Evolutionary conservation across 495 filamentous ascomycete genomes (phyloP), one percentile per base, ranked within the genome.

Genomic region (Penicillium angulare): DNA sequence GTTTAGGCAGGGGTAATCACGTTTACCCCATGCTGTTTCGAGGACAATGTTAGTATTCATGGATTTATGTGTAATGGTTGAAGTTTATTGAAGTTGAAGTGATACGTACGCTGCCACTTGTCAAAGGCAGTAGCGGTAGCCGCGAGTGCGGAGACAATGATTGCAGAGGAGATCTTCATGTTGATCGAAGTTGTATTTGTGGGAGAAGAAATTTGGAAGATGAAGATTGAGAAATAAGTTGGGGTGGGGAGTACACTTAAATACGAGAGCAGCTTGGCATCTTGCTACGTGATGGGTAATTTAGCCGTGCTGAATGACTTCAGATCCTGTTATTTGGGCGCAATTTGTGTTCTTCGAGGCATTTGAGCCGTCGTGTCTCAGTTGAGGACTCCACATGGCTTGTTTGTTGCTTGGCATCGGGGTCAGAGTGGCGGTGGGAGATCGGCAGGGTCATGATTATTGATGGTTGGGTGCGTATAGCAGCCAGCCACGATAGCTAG

Each of bases 1-100:
- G 41, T 72, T 72, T 15, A 72, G 34, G 49, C 69, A 72, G 50
- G 60, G 21, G 58, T 72, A 72, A 36, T 72, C 69, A 17, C 69
- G 67, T 26, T 71, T 72, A 22, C 69, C 69, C 69, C 69, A 72
- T 7, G 69, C 69, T 68, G 16, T 34, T 47, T 15, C 16, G 5
- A 12, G 4, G 12, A 20, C 15, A 22, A 17, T 5, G 26, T 40
- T 32, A 33, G 22, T 48, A 35, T 43, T 33, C 10, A 43, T 50
- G 35, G 29, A 17, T 16, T 31, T 5, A 27, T 29, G 7, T 5
- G n/a, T 9, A n/a, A n/a, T n/a, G n/a, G n/a, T n/a, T n/a, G n/a
- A n/a, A n/a, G n/a, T n/a, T n/a, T n/a, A n/a, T n/a, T n/a, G n/a
- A n/a, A n/a, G n/a, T n/a, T n/a, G n/a, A n/a, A n/a, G n/a, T n/a